Percentiles rank a stretch among this genome's conserved stretches.
Conservation (phyloP, 164 flowering plant species). For the Kingdonia uniflora region DNA sequence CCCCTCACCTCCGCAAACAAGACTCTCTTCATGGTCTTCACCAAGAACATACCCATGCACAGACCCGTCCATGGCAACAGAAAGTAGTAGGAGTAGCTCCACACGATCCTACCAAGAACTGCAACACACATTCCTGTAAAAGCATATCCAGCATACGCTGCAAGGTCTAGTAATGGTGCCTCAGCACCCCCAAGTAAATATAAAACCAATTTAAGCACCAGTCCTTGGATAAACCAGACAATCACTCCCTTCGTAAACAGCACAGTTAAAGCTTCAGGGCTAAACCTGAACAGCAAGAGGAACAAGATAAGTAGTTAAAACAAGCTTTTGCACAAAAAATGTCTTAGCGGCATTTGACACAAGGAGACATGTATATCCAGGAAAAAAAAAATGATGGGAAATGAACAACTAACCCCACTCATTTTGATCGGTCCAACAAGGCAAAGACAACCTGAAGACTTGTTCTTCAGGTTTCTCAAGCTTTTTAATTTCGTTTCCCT, state of each 20-base stretch:
- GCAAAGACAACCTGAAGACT: no score
- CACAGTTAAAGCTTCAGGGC: slow-evolving; percentile 34
- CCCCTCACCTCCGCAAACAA: slow-evolving; percentile 31
- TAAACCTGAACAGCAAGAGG: slow-evolving; percentile 23
- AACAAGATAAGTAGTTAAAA: background rate
- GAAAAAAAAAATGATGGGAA: no score
- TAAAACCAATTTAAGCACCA: slow-evolving; percentile 20
- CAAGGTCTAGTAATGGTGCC: slow-evolving; percentile 36
- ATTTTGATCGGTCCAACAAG: no score
- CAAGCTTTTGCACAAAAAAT: background rate
- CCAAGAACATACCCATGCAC: slow-evolving; percentile 37
- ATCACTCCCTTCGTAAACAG: slow-evolving; percentile 28
- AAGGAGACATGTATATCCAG: no score
- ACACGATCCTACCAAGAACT: slow-evolving; percentile 24
- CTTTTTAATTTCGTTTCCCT: no score
- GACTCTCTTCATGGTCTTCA: slow-evolving; percentile 39
- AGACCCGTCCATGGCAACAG: slow-evolving; percentile 30
- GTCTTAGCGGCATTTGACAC: no score
- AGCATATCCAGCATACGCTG: slow-evolving; percentile 39
- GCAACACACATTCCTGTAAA: slow-evolving; percentile 31
- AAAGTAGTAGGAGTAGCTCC: slow-evolving; percentile 26
- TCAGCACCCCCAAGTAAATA: slow-evolving; percentile 30
- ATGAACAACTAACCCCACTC: no score
- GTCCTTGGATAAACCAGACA: slow-evolving; percentile 31
- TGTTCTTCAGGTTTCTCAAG: no score